Evolutionary conservation across 345 rosid genomes (phyloP), one percentile per base, ranked within the genome.

Genomic region (Melastoma malabathricum): DNA sequence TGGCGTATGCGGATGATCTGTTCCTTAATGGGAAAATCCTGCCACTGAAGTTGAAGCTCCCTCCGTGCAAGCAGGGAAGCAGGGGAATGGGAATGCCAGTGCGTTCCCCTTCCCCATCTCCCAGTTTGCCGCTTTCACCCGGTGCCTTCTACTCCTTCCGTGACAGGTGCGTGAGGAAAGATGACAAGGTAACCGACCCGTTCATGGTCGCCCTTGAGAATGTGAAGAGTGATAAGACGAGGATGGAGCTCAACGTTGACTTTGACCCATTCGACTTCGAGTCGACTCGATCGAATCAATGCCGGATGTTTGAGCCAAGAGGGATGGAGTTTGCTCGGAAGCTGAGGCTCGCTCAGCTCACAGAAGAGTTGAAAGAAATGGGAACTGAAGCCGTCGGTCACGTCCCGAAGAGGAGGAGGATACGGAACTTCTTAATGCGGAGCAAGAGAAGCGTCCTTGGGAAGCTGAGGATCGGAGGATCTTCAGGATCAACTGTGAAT

Each of bases 271-370:
- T 34, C 48, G 1, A 17, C 38, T 13, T 47, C 29, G 9, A 6
- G 29, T 45, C 31, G 48, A 46, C 47, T 43, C 13, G 50, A 0
- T 0, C 19, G 15, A 54, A 38, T 10, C 47, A 58, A 34, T 27
- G 23, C 45, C 57, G 49, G 46, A 5, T 57, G 52, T 49, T 47
- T 12, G 63, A 67, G 50, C 68, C 68, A 27, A 70, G 64, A 45
- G 75, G 75, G 15, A 54, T 55, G 20, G 19, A 60, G 55, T 59
- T 64, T 20, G 72, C 72, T 1, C 57, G 74, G 47, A 50, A 44
- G 6, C 50, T 56, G 16, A 67, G 65, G 45, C 50, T 70, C 7
- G 71, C 49, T 43, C 61, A 47, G 57, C 43, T 59, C 46, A 55
- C 47, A 34, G 46, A 62, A 0, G 56, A 48, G 25, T 44, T 55